A percentile compares a stretch with the other conserved stretches of the same genome.
Evolutionary conservation across 805 yeast genomes (phyloP).

Genomic region (Clavispora fructus): DNA sequence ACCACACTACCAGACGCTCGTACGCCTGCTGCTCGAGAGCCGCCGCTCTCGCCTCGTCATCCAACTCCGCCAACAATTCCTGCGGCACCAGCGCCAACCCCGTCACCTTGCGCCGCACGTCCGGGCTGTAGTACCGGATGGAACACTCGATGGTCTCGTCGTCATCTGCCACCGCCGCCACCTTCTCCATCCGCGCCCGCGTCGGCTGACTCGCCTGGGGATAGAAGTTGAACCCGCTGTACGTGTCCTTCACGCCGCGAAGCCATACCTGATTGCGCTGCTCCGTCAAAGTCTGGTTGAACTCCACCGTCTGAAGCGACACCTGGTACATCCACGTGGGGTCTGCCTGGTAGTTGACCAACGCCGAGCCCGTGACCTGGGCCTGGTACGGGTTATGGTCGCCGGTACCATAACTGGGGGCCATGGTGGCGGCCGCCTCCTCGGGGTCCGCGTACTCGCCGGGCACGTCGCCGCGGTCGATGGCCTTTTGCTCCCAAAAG

Average conservation of each 20-base stretch:
- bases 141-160: slow-evolving; percentile 32
- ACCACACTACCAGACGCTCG: slow-evolving; percentile 25
- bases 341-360: slow-evolving; percentile 45
- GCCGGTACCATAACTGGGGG: slow-evolving; percentile 8
- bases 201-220: slow-evolving; percentile 77
- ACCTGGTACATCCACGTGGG: slow-evolving; percentile 83
- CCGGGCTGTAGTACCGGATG: slow-evolving; percentile 38
- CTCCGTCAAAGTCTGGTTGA: slow-evolving; percentile 56
- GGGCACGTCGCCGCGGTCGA: slow-evolving; percentile 57
- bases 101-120: slow-evolving; percentile 49
- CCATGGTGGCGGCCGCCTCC: slow-evolving; percentile 10
- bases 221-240: slow-evolving; percentile 74
- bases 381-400: slow-evolving; percentile 19
- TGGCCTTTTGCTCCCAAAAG: slow-evolving; percentile 66
- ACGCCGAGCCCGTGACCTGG: slow-evolving; percentile 38
- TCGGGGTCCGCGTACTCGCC: slow-evolving; percentile 69
- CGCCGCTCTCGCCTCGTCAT: slow-evolving; percentile 51
- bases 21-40: slow-evolving; percentile 55
- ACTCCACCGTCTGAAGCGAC: slow-evolving; percentile 70
- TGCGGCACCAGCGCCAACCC: slow-evolving; percentile 60
- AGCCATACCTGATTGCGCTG: slow-evolving; percentile 51
- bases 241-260: slow-evolving; percentile 69
- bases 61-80: slow-evolving; percentile 51
- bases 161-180: slow-evolving; percentile 18
- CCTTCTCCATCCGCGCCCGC: slow-evolving; percentile 23